phyloP scores from a whole-genome alignment of 768 basidiomycete genomes.

The Amanita inopinata region DNA sequence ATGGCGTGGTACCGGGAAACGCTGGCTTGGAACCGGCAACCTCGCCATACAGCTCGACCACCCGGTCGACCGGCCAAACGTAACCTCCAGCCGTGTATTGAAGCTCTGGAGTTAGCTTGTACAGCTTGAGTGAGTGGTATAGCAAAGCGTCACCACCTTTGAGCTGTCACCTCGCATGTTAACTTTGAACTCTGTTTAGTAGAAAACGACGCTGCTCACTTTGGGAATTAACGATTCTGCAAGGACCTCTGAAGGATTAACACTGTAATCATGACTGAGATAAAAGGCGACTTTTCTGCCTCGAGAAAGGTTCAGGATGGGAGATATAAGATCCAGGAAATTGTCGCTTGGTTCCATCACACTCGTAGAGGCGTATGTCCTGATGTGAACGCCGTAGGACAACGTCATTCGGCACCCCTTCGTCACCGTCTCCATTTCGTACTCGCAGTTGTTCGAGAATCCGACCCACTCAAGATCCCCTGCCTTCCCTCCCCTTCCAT shows the following conservation, averaged over 20 bases:
- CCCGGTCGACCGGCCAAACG: constrained; percentile 67
- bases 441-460: constrained; percentile 64
- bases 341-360: constrained; percentile 65
- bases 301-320: constrained; percentile 61
- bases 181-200: neutral
- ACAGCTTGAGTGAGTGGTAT: constrained; percentile 68
- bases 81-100: constrained; percentile 80
- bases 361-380: constrained; percentile 50
- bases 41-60: constrained; percentile 52
- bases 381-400: constrained; percentile 63
- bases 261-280: constrained; percentile 55
- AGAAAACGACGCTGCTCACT: constrained; percentile 30
- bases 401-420: constrained; percentile 62
- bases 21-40: constrained; percentile 12
- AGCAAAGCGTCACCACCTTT: constrained; percentile 70
- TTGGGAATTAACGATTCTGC: constrained; percentile 64
- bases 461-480: constrained; percentile 75
- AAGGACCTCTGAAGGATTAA: constrained; percentile 58
- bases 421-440: constrained; percentile 62
- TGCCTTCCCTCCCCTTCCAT: constrained; percentile 47
- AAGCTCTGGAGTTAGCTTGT: constrained; percentile 64
- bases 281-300: constrained; percentile 69
- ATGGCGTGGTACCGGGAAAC: constrained; percentile 11
- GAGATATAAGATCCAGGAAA: constrained; percentile 63
- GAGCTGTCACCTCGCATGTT: constrained; percentile 31